Evolutionary conservation across 2,329 filamentous ascomycete genomes (phyloP).

Genomic region (Gyromitra esculenta): DNA sequence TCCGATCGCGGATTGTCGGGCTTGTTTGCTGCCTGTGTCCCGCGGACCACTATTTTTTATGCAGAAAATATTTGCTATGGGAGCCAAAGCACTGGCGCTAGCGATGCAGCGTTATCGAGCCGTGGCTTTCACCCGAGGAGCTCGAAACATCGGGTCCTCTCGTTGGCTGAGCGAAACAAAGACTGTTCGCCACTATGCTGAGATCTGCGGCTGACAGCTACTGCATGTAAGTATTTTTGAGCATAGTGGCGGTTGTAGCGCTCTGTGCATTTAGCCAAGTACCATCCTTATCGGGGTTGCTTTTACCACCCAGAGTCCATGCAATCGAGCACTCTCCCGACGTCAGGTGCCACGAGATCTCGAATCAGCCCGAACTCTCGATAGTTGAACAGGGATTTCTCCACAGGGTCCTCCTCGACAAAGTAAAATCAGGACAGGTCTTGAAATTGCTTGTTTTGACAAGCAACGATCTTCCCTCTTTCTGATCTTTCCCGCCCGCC

Average conservation of each 20-base stretch:
- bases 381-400: neutral
- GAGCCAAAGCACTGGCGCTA: neutral
- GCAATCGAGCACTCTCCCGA: neutral
- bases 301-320: conserved; percentile 10
- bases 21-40: too few relatives aligned
- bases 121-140: neutral
- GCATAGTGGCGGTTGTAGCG: neutral
- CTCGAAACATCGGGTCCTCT: neutral
- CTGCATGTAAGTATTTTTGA: neutral
- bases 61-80: neutral
- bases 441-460: conserved; percentile 15
- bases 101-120: neutral
- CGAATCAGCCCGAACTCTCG: neutral
- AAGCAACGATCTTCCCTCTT: conserved; percentile 20
- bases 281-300: neutral
- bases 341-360: conserved; percentile 4
- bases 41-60: too few relatives aligned
- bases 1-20: neutral
- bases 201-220: neutral
- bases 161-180: neutral
- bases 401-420: conserved; percentile 12
- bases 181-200: neutral
- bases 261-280: neutral
- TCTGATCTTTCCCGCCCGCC: neutral
- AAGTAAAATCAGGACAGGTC: conserved; percentile 7